These are phyloP conservation scores for Collybia sordida DNA, from an alignment of 768 basidiomycete species.

Conservation along the genomic window DNA sequence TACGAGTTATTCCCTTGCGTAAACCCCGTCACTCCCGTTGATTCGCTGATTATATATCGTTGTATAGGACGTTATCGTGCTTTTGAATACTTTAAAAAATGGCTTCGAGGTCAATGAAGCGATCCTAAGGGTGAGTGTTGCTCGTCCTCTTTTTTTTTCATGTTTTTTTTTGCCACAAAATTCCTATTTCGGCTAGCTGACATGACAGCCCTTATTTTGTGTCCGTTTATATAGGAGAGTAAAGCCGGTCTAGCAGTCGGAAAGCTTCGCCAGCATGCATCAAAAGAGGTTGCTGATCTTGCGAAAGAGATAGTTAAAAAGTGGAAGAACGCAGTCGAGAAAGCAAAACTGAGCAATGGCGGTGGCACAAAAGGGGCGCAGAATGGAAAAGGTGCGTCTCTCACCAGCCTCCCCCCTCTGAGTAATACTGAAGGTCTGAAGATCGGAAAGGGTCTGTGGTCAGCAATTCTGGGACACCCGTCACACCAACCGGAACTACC, in stretches of 20 bases:
- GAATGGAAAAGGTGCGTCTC: slow-evolving; percentile 36
- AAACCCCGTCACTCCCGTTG: slow-evolving; percentile 34
- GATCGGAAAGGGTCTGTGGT: slow-evolving; percentile 19
- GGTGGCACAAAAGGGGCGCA: slow-evolving; percentile 9
- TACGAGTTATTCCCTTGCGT: slow-evolving; percentile 40
- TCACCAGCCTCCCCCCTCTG: slow-evolving; percentile 4
- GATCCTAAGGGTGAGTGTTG: slow-evolving; percentile 66
- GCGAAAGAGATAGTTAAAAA: slow-evolving; percentile 91
- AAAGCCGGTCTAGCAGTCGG: slow-evolving; percentile 92
- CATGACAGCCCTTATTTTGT: slow-evolving; percentile 7
- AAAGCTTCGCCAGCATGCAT: slow-evolving; percentile 74
- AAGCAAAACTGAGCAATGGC: slow-evolving; percentile 42
- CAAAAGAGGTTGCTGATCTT: slow-evolving; percentile 73
- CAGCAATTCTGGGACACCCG: slow-evolving; percentile 38
- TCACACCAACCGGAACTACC: slow-evolving; percentile 29
- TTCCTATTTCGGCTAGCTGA: slow-evolving; percentile 22
- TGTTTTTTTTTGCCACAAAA: slow-evolving; percentile 5
- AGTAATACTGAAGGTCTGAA: background rate
- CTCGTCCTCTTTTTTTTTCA: slow-evolving; percentile 29
- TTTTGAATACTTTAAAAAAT: slow-evolving; percentile 63
- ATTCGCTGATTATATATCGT: slow-evolving; percentile 27
- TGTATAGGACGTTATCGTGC: slow-evolving; percentile 59
- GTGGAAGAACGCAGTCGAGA: slow-evolving; percentile 89
- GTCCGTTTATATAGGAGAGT: slow-evolving; percentile 62
- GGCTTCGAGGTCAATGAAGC: slow-evolving; percentile 70